A percentile compares a stretch with the other conserved stretches of the same genome.
phyloP scores from a whole-genome alignment of 495 filamentous ascomycete species.

The Trichoderma virens region DNA sequence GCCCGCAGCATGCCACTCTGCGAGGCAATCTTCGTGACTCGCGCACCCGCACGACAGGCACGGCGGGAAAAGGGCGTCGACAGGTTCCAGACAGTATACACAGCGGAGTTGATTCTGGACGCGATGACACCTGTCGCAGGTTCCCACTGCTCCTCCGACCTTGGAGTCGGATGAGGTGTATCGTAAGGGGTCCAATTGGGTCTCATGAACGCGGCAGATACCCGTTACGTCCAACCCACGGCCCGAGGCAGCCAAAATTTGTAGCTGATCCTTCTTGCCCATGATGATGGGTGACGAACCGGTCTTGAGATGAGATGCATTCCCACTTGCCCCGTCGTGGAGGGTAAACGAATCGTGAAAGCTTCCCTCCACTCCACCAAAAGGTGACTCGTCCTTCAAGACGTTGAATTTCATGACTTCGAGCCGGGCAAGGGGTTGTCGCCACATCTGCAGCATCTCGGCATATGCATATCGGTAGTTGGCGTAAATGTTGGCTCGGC shows the following conservation, averaged over 20 bases:
- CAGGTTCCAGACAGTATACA: constrained; percentile 51
- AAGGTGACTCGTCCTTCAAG: constrained; percentile 34
- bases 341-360: constrained; percentile 26
- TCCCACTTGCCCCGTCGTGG: constrained; percentile 13
- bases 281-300: constrained; percentile 38
- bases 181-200: constrained; percentile 42
- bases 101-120: constrained; percentile 49
- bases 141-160: constrained; percentile 44
- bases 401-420: constrained; percentile 82
- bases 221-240: constrained; percentile 52
- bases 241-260: constrained; percentile 29
- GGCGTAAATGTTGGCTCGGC: constrained; percentile 49
- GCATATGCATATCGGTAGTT: constrained; percentile 76
- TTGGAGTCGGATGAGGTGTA: constrained; percentile 21
- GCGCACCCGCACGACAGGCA: constrained; percentile 57
- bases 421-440: constrained; percentile 61
- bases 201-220: constrained; percentile 51
- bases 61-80: constrained; percentile 47
- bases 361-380: constrained; percentile 19
- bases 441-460: constrained; percentile 74
- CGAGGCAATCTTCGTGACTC: constrained; percentile 46
- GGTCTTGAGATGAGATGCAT: constrained; percentile 14
- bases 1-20: constrained; percentile 41
- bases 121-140: constrained; percentile 39
- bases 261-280: constrained; percentile 37